A percentile compares a stretch with the other conserved stretches of the same genome.
Evolutionary conservation across 1,284 basidiomycete species (phyloP).

Genomic region (Puccinia brachypodii): DNA sequence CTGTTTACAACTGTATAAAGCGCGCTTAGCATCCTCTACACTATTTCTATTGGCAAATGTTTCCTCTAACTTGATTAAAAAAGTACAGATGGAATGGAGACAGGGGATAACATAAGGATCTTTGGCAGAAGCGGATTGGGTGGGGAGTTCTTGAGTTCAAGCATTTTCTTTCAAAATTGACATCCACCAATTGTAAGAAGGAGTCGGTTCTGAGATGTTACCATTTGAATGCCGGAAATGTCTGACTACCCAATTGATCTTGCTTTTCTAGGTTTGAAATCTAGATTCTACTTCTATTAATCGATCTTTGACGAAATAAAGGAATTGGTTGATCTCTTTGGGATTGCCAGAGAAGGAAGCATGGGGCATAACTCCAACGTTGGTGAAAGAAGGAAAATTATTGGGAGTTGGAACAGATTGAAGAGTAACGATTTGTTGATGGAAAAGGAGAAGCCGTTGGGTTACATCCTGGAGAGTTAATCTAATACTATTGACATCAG

Average conservation of each 20-base stretch:
- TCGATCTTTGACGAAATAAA: constrained; percentile 9
- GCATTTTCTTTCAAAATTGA: not conserved
- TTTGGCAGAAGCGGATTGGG: not conserved
- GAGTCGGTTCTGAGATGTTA: not conserved
- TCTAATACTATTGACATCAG: not conserved
- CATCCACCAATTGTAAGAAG: constrained; percentile 7
- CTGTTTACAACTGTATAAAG: constrained; percentile 14
- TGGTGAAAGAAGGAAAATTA: not conserved
- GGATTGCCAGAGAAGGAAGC: constrained; percentile 10
- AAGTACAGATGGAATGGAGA: not conserved
- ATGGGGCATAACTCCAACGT: not conserved
- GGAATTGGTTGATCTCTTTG: not conserved
- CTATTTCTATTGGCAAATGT: not conserved
- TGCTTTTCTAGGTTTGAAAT: not conserved
- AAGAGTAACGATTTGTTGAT: not conserved
- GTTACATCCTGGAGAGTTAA: not conserved
- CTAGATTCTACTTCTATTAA: not conserved
- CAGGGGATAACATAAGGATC: not conserved
- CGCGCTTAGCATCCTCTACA: not conserved
- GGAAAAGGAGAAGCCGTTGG: not conserved
- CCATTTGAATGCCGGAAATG: not conserved
- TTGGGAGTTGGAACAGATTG: not conserved
- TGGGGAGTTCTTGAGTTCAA: not conserved
- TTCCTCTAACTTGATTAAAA: not conserved
- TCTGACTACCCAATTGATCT: constrained; percentile 24